A percentile compares a stretch with the other conserved stretches of the same genome.
Conservation (phyloP, 331 rosid genomes). For the Pyracantha coccinea region DNA sequence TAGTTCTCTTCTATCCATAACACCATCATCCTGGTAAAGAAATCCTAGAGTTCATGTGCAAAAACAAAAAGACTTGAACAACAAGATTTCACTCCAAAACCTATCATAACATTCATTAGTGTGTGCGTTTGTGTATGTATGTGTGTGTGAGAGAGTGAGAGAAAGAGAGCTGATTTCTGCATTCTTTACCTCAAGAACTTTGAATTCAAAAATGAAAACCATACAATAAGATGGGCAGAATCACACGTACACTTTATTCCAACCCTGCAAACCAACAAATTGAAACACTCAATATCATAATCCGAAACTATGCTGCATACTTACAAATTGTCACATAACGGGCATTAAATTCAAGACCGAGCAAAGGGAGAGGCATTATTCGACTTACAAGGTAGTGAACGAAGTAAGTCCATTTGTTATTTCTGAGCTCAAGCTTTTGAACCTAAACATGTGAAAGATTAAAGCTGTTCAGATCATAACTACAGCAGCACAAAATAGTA, state of each 20-base stretch:
- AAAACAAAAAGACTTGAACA: not conserved
- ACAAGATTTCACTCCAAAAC: not conserved
- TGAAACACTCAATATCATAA: conserved; percentile 20
- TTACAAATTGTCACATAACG: not conserved
- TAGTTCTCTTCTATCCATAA: not conserved
- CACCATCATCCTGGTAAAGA: not conserved
- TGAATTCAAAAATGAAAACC: not conserved
- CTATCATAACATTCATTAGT: not conserved
- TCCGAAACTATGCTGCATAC: not conserved
- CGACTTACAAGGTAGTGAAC: conserved; percentile 91
- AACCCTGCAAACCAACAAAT: conserved; percentile 74
- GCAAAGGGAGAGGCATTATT: not conserved
- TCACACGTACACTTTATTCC: conserved; percentile 70
- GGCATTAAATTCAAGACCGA: not conserved
- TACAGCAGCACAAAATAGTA: not conserved
- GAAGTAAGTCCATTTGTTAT: conserved; percentile 74
- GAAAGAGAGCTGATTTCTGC: not conserved
- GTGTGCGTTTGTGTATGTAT: not conserved
- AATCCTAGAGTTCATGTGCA: not conserved
- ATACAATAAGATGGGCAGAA: conserved; percentile 10
- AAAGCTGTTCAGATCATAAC: not conserved
- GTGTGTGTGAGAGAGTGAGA: not conserved
- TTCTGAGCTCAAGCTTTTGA: conserved; percentile 60
- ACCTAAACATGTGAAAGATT: conserved; percentile 36
- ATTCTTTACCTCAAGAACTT: conserved; percentile 1